phyloP scores from a whole-genome alignment of 495 filamentous ascomycete genomes.

The Aspergillus sclerotioniger region DNA sequence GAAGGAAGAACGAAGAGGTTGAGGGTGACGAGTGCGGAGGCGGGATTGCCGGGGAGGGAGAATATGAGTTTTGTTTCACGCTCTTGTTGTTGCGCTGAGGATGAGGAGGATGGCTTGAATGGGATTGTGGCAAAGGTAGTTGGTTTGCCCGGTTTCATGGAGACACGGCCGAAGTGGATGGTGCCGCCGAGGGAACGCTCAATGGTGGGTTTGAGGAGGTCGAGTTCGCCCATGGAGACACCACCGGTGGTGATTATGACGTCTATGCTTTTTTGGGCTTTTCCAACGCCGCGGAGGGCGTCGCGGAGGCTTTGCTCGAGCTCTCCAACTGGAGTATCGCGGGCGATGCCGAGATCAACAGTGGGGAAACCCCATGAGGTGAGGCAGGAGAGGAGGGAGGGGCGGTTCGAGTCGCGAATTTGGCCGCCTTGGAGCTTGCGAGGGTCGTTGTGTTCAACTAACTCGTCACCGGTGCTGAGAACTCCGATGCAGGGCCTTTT shows the following conservation, averaged over 20 bases:
- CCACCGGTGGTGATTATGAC: conserved; percentile 91
- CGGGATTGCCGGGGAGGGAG: conserved; percentile 91
- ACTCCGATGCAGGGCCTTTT: conserved; percentile 78
- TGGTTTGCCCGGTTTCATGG: conserved; percentile 97
- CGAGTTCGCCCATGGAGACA: conserved; percentile 97
- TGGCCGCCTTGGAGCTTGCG: conserved; percentile 69
- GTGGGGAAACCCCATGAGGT: conserved; percentile 73
- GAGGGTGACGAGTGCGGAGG: conserved; percentile 86
- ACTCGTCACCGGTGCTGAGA: conserved; percentile 92
- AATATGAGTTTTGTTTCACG: conserved; percentile 72
- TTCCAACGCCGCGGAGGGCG: conserved; percentile 58
- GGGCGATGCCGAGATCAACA: conserved; percentile 83
- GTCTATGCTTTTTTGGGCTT: conserved; percentile 51
- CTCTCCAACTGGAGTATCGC: conserved; percentile 67
- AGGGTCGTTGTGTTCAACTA: conserved; percentile 71
- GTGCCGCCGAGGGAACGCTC: conserved; percentile 86
- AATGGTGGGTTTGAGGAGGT: conserved; percentile 95
- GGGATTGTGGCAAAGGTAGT: conserved; percentile 94
- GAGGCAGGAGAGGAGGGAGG: conserved; percentile 75
- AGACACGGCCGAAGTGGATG: conserved; percentile 94
- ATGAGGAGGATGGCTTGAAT: conserved; percentile 39
- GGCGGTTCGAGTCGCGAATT: conserved; percentile 90
- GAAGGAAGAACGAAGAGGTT: conserved; percentile 92
- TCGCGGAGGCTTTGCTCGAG: conserved; percentile 73
- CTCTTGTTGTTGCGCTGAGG: conserved; percentile 42